Conservation (phyloP, 2,329 filamentous ascomycete species). For the Ramularia endophylla region DNA sequence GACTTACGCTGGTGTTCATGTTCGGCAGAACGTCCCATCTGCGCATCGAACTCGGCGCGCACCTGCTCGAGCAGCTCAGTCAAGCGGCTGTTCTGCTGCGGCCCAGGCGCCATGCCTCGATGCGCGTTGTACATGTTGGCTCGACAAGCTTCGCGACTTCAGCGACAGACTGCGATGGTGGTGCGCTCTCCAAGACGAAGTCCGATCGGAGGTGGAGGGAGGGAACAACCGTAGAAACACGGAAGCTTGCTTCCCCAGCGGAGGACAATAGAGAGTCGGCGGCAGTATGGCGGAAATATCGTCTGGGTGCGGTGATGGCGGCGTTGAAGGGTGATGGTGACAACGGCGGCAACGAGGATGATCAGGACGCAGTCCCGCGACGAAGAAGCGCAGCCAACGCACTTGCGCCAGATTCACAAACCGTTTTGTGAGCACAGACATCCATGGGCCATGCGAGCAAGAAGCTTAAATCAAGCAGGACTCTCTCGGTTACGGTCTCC, state of each 20-base stretch:
- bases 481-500: too few species aligned
- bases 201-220: background rate
- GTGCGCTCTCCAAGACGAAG: background rate
- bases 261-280: background rate
- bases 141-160: slow-evolving; percentile 1
- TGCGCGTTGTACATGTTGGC: slow-evolving; percentile 74
- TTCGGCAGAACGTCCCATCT: slow-evolving; percentile 67
- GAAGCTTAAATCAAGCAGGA: too few species aligned
- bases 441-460: too few species aligned
- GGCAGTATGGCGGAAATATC: too few species aligned
- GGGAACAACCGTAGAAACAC: slow-evolving; percentile 1
- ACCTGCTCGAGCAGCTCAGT: slow-evolving; percentile 90
- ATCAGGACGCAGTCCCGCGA: too few species aligned
- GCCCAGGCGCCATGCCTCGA: slow-evolving; percentile 65
- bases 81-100: slow-evolving; percentile 66
- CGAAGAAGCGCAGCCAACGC: too few species aligned
- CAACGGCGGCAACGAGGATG: too few species aligned
- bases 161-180: background rate
- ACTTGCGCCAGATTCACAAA: too few species aligned
- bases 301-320: too few species aligned
- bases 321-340: background rate
- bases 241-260: slow-evolving; percentile 1
- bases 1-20: slow-evolving; percentile 91
- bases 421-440: too few species aligned
- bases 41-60: slow-evolving; percentile 79